Evolutionary conservation across 331 rosid genomes (phyloP).

Genomic region (Telfairia occidentalis): DNA sequence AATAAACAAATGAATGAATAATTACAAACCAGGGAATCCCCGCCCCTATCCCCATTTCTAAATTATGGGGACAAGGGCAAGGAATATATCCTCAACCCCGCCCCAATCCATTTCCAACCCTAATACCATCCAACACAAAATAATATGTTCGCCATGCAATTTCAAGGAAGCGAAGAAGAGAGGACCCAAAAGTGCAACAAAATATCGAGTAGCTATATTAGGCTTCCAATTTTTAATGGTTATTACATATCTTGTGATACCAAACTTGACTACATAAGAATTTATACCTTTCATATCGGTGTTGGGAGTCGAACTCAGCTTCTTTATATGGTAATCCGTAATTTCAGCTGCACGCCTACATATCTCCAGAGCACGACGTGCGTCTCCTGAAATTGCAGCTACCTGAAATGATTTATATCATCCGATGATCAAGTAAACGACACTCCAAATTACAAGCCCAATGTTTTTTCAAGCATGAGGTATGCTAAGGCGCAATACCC

Average conservation of each 20-base stretch:
- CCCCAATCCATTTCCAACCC: too few species aligned
- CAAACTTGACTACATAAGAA: neutral
- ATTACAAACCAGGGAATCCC: too few species aligned
- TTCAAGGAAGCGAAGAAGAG: neutral
- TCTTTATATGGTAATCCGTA: slow-evolving; percentile 57
- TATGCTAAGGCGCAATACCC: too few species aligned
- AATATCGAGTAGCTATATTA: neutral
- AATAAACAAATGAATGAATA: too few species aligned
- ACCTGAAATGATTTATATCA: slow-evolving; percentile 43
- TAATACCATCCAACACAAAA: neutral
- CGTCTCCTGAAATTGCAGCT: slow-evolving; percentile 96
- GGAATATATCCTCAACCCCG: too few species aligned
- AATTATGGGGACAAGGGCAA: too few species aligned
- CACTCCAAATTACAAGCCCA: slow-evolving; percentile 5
- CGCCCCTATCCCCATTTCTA: too few species aligned
- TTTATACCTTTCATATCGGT: slow-evolving; percentile 37
- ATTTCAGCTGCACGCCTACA: slow-evolving; percentile 96
- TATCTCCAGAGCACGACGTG: slow-evolving; percentile 90
- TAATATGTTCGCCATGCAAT: neutral
- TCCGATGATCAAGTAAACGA: slow-evolving; percentile 7
- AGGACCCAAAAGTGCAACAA: neutral
- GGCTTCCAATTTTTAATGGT: neutral
- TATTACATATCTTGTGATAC: neutral
- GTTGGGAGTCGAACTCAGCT: slow-evolving; percentile 28
- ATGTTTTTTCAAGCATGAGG: too few species aligned